Evolutionary conservation across 441 rosid species (phyloP), one percentile per base, ranked within the genome.

Genomic region (Omphalea diandra): DNA sequence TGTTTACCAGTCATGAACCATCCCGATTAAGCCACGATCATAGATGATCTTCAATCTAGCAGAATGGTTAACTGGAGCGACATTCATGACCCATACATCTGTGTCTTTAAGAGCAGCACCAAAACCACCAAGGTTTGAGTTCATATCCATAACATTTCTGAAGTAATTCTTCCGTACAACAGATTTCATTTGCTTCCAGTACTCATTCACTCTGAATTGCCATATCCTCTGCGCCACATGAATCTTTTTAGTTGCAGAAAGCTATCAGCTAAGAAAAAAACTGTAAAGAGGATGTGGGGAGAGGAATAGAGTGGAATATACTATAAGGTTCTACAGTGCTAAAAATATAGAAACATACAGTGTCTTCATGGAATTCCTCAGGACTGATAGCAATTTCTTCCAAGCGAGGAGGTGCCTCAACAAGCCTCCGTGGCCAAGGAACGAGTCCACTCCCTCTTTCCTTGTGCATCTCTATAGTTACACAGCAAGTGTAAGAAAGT

Each of bases 111-210:
- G 90, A 41, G 94, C 91, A 78, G 92, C 91, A 67, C 86, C 97
- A 70, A 94, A 94, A 46, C 98, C 95, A 4, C 97, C 97, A 5
- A 94, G 89, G 77, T 87, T 83, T 66, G 98, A 83, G 74, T 85
- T 94, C 98, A 94, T 94, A 75, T 94, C 97, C 97, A 94, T 91
- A 70, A 94, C 89, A 76, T 94, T 94, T 87, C 97, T 82, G 74
- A 94, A 79, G 68, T 85, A 80, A 69, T 81, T 90, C 80, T 70
- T 88, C 76, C 83, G 84, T 26, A 86, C 77, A 79, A 91, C 80
- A 67, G 90, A 79, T 85, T 87, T 94, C 86, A 91, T 83, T 78
- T 88, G 90, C 76, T 88, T 90, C 97, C 90, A 94, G 77, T 94
- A 94, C 73, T 90, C 97, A 18, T 53, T 71, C 73, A 88, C 94